These are phyloP conservation scores for Pythium inflatum DNA, from an alignment of 352 stramenopile species.

Conservation along the genomic window DNA sequence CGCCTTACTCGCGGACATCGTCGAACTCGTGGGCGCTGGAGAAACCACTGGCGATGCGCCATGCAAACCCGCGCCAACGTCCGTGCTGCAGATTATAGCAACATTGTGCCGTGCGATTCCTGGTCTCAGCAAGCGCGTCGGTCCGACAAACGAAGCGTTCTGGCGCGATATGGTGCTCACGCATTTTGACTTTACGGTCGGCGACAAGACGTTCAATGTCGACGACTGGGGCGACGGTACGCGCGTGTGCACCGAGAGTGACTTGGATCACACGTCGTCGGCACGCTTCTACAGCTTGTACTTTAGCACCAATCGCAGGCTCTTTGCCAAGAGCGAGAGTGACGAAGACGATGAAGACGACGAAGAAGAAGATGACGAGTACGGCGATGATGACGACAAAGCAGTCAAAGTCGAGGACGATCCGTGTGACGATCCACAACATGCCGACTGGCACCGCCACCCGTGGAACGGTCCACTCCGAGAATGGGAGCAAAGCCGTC, in stretches of 20 bases:
- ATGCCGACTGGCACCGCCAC: neutral
- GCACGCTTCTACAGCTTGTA: too few species aligned
- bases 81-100: neutral
- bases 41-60: too few species aligned
- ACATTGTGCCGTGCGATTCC: neutral
- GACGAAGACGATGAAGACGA: neutral
- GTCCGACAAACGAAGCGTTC: neutral
- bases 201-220: neutral
- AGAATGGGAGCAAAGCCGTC: neutral
- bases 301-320: too few species aligned
- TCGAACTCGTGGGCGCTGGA: too few species aligned
- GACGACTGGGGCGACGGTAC: too few species aligned
- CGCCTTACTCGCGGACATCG: too few species aligned
- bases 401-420: neutral
- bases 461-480: neutral
- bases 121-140: neutral
- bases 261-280: too few species aligned
- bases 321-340: too few species aligned
- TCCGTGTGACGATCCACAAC: neutral
- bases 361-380: too few species aligned
- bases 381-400: neutral
- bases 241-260: too few species aligned
- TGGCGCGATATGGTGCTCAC: conserved; percentile 11
- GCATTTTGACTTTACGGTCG: conserved; percentile 6
- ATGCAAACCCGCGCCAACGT: too few species aligned